These are phyloP conservation scores for Phragmites australis DNA, from an alignment of 176 grass and related monocot genomes.

Conservation along the genomic window DNA sequence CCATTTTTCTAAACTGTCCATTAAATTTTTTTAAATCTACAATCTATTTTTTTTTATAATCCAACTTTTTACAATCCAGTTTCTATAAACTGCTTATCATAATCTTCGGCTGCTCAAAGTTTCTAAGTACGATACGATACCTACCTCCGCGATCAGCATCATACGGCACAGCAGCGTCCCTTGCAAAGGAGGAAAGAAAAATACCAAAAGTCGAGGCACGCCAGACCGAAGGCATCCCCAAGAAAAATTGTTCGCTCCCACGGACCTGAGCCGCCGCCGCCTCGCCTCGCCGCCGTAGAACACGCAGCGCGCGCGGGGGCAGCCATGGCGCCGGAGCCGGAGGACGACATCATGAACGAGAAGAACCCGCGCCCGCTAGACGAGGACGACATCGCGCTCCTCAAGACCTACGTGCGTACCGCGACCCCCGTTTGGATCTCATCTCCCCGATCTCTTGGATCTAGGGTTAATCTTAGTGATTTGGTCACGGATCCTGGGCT, in stretches of 20 bases:
- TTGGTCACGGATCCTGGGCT: neutral
- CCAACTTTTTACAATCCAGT: too few species aligned
- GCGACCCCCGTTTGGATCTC: neutral
- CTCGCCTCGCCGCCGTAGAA: slow-evolving; percentile 8
- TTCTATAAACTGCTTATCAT: too few species aligned
- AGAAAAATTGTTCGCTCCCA: neutral
- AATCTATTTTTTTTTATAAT: too few species aligned
- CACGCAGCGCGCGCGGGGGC: neutral
- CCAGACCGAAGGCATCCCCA: neutral
- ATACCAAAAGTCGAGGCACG: neutral
- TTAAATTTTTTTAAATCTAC: too few species aligned
- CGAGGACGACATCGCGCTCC: slow-evolving; percentile 86
- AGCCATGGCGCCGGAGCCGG: slow-evolving; percentile 71
- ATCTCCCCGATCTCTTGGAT: slow-evolving; percentile 17
- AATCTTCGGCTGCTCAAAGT: too few species aligned
- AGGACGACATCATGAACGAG: slow-evolving; percentile 75
- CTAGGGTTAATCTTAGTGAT: slow-evolving; percentile 8
- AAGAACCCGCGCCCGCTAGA: slow-evolving; percentile 72
- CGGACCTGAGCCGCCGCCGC: neutral
- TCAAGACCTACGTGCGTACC: slow-evolving; percentile 76
- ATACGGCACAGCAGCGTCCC: neutral
- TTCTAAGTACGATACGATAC: neutral
- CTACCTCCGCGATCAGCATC: neutral
- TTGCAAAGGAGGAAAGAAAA: slow-evolving; percentile 39
- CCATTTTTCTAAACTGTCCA: too few species aligned